phyloP scores from a whole-genome alignment of 2,329 filamentous ascomycete genomes.

The Cordyceps cicadae region DNA sequence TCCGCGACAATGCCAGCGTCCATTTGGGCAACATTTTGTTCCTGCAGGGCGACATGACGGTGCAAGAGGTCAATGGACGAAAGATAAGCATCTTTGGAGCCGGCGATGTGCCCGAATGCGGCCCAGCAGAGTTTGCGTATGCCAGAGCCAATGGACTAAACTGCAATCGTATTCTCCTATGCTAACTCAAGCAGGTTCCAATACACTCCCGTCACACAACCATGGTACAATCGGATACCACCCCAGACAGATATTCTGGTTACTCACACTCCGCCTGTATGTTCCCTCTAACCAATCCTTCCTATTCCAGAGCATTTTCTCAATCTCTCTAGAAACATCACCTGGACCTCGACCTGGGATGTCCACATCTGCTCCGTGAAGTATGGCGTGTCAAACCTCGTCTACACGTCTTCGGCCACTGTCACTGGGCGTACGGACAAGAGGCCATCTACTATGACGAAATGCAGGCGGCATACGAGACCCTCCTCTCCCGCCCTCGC shows the following conservation, averaged over 20 bases:
- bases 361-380: constrained; percentile 61
- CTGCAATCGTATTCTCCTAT: not conserved
- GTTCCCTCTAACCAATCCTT: constrained; percentile 11
- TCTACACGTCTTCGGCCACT: constrained; percentile 78
- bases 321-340: constrained; percentile 48
- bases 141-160: constrained; percentile 13
- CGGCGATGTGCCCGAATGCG: constrained; percentile 69
- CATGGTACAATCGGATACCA: constrained; percentile 66
- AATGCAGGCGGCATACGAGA: constrained; percentile 63
- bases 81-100: constrained; percentile 64
- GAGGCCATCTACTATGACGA: constrained; percentile 68
- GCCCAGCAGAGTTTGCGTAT: constrained; percentile 58
- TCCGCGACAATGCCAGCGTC: constrained; percentile 41
- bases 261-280: constrained; percentile 69
- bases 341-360: constrained; percentile 61
- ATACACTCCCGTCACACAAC: constrained; percentile 56
- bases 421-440: constrained; percentile 66
- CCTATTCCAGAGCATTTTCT: not conserved
- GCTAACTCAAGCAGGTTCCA: constrained; percentile 51
- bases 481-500: constrained; percentile 40
- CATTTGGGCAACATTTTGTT: constrained; percentile 65
- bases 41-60: constrained; percentile 60
- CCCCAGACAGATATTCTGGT: constrained; percentile 67
- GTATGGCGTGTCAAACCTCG: constrained; percentile 65
- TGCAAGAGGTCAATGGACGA: constrained; percentile 51